Evolutionary conservation across 192 early-diverging fungal genomes (phyloP).

Genomic region (Gigaspora rosea): DNA sequence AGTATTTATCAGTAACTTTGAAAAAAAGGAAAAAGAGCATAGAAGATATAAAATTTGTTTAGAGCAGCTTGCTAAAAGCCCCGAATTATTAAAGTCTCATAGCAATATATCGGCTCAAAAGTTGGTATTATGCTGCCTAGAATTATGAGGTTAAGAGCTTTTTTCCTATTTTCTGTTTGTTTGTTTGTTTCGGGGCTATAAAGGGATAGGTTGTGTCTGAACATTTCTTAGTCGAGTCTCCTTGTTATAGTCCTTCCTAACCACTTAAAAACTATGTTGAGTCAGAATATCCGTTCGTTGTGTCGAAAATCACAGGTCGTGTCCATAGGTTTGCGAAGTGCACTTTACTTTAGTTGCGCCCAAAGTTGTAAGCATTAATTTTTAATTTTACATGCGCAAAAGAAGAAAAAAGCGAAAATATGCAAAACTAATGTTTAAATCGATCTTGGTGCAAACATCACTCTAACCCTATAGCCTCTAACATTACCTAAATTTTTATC

Average conservation of each 20-base stretch:
- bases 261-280: neutral
- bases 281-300: neutral
- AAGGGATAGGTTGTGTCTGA: neutral
- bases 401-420: too few species aligned
- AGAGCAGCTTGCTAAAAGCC: neutral
- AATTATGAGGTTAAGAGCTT: neutral
- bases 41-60: neutral
- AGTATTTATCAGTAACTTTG: neutral
- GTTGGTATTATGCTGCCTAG: neutral
- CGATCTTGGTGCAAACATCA: too few species aligned
- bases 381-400: too few species aligned
- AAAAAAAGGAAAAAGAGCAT: constrained; percentile 4
- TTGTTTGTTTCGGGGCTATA: neutral
- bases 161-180: neutral
- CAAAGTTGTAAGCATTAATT: neutral
- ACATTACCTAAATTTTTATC: too few species aligned
- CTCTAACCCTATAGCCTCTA: too few species aligned
- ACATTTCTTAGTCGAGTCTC: constrained; percentile 8
- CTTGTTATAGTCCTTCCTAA: neutral
- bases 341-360: constrained; percentile 6
- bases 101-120: neutral
- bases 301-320: neutral
- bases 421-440: too few species aligned
- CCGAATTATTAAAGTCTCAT: neutral
- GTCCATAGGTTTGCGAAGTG: neutral